Evolutionary conservation across 441 rosid species (phyloP).

Genomic region (Aleurites moluccanus): DNA sequence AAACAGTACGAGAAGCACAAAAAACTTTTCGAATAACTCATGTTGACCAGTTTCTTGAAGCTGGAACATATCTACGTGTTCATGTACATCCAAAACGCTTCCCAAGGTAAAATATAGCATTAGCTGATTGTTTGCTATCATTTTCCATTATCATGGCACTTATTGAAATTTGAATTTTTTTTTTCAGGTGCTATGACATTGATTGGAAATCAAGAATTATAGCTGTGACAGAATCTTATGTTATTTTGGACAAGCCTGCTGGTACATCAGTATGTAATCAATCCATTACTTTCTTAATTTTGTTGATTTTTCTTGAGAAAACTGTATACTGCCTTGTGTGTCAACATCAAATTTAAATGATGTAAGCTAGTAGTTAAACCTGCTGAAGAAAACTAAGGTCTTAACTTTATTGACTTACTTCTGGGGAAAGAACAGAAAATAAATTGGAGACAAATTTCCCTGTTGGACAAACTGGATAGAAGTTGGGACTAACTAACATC

Average conservation of each 20-base stretch:
- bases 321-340: neutral
- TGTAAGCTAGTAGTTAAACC: neutral
- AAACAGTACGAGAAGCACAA: constrained; percentile 80
- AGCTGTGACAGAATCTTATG: constrained; percentile 68
- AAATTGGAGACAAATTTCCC: neutral
- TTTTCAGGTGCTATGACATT: constrained; percentile 76
- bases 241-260: constrained; percentile 88
- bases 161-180: constrained; percentile 5
- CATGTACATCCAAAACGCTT: constrained; percentile 90
- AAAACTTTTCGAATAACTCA: constrained; percentile 71
- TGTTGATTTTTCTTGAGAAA: neutral
- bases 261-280: constrained; percentile 70
- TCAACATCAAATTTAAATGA: neutral
- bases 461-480: neutral
- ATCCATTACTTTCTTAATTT: constrained; percentile 16
- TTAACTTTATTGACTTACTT: neutral
- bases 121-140: neutral
- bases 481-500: neutral
- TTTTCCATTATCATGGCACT: neutral
- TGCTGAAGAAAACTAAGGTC: neutral
- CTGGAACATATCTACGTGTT: constrained; percentile 80
- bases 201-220: constrained; percentile 84
- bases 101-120: constrained; percentile 51
- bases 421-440: neutral
- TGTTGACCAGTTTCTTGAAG: constrained; percentile 58